Base-by-base conservation (phyloP, 2,329 filamentous ascomycete species). In the Xylaria multiplex region DNA sequence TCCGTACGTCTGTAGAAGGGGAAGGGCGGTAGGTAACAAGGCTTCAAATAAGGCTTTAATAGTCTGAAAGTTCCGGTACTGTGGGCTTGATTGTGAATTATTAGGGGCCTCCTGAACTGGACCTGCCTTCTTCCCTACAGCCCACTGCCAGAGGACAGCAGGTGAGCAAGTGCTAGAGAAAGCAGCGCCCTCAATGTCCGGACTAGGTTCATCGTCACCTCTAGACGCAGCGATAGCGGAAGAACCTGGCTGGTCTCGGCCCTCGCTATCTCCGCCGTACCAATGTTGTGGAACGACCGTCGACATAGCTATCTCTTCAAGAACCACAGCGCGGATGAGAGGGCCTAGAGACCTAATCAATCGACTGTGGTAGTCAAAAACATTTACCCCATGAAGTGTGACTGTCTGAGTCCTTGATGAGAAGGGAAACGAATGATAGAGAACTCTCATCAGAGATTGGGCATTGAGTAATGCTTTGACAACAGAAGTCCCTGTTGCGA, bases 1-100 rank as follows among this genome's bases (percentile, higher is more conserved):
- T 13, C 95, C 95, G 49, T 98, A 82, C 1, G 89, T 90, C 74
- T 97, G 93, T 75, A 97, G 91, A 71, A 98, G 91, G 0, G 91
- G 90, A 19, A 93, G 91, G n/a, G 94, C 91, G 2, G 90, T 90
- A 8, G 89, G 89, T 24, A 94, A 90, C 72, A 96, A 86, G 40
- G 92, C 90, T 73, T 91, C 90, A 13, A 98, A 84, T 11, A 98
- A 82, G 70, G 90, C 90, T 43, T 91, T 87, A 50, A 98, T 83
- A 13, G 88, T 90, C 75, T 91, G 88, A 46, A 91, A 93, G 77
- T 98, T 99, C 76, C 91, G 79, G 71, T 82, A 88, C n/a, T 82
- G 80, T 24, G 81, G 74, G 19, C 79, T 75, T 2, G 69, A 74
- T 46, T 72, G 74, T 49, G 73, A 72, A 42, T 49, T 73, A 64